phyloP scores from a whole-genome alignment of 805 yeast species.

The Metschnikowia rubicola region DNA sequence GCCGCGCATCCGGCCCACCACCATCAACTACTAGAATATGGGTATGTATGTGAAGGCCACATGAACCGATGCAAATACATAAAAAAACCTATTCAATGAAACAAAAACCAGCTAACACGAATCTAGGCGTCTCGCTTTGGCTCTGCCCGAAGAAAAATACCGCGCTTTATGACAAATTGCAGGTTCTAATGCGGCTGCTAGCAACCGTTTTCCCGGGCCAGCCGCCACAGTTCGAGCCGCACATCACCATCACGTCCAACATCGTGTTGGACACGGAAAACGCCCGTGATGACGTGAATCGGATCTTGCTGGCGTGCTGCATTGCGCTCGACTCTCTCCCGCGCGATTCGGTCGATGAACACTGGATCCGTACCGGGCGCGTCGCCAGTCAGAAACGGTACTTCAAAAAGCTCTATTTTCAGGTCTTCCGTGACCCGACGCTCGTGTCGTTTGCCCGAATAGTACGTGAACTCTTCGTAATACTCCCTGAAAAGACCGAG shows the following conservation, averaged over 20 bases:
- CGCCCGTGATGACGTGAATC: slow-evolving; percentile 52
- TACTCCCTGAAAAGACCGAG: slow-evolving; percentile 39
- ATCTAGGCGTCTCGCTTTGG: slow-evolving; percentile 63
- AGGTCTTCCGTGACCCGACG: slow-evolving; percentile 43
- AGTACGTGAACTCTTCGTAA: slow-evolving; percentile 55
- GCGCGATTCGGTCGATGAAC: slow-evolving; percentile 29
- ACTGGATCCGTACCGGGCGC: slow-evolving; percentile 40
- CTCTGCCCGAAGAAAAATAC: slow-evolving; percentile 61
- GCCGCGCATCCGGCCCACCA: neutral
- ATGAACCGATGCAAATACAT: no score
- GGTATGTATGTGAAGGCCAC: slow-evolving; percentile 11
- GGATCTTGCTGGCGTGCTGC: slow-evolving; percentile 53
- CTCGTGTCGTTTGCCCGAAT: slow-evolving; percentile 51
- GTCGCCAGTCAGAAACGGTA: slow-evolving; percentile 46
- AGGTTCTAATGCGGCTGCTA: slow-evolving; percentile 59
- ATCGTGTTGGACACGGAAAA: slow-evolving; percentile 42
- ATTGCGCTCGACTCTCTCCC: slow-evolving; percentile 51
- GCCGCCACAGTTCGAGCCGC: slow-evolving; percentile 70
- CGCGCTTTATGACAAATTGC: slow-evolving; percentile 52
- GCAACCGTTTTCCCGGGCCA: slow-evolving; percentile 67
- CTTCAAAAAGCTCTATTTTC: slow-evolving; percentile 53
- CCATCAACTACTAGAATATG: slow-evolving; percentile 1
- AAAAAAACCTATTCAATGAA: no score
- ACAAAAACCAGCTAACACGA: slow-evolving; percentile 4
- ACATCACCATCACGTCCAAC: slow-evolving; percentile 69